phyloP scores from a whole-genome alignment of 345 rosid species.

The Brassica nigra region DNA sequence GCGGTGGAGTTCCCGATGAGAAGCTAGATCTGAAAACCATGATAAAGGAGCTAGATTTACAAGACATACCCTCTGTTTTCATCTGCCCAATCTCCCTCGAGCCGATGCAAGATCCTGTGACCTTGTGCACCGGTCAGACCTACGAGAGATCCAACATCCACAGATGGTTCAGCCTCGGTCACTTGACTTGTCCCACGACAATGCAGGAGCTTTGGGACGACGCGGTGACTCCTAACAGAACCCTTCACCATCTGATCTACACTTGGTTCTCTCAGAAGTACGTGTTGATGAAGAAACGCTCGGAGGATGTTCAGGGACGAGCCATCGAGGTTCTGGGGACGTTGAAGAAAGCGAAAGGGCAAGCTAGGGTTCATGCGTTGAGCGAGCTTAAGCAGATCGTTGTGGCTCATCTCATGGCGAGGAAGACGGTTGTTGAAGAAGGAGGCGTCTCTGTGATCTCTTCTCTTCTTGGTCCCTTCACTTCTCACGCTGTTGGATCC shows the following conservation, averaged over 20 bases:
- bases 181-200: conserved; percentile 71
- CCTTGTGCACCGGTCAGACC: conserved; percentile 78
- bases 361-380: conserved; percentile 64
- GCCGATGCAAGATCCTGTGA: conserved; percentile 77
- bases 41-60: conserved; percentile 61
- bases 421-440: conserved; percentile 53
- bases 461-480: conserved; percentile 67
- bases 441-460: conserved; percentile 53
- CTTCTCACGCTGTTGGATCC: conserved; percentile 73
- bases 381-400: conserved; percentile 61
- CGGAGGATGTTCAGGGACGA: conserved; percentile 75
- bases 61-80: conserved; percentile 54
- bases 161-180: conserved; percentile 65
- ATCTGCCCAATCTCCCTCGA: conserved; percentile 71
- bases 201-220: conserved; percentile 86
- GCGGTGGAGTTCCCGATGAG: conserved; percentile 45
- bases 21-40: conserved; percentile 67
- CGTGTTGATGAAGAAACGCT: conserved; percentile 57
- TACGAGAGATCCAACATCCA: conserved; percentile 67
- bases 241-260: conserved; percentile 63
- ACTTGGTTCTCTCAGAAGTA: conserved; percentile 74
- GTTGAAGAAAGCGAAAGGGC: conserved; percentile 68
- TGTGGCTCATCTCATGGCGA: conserved; percentile 48
- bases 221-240: conserved; percentile 63
- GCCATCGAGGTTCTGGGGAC: conserved; percentile 55